A percentile compares a stretch with the other conserved stretches of the same genome.
Evolutionary conservation across 2,329 filamentous ascomycete genomes (phyloP).

Genomic region (Apiospora aurea): DNA sequence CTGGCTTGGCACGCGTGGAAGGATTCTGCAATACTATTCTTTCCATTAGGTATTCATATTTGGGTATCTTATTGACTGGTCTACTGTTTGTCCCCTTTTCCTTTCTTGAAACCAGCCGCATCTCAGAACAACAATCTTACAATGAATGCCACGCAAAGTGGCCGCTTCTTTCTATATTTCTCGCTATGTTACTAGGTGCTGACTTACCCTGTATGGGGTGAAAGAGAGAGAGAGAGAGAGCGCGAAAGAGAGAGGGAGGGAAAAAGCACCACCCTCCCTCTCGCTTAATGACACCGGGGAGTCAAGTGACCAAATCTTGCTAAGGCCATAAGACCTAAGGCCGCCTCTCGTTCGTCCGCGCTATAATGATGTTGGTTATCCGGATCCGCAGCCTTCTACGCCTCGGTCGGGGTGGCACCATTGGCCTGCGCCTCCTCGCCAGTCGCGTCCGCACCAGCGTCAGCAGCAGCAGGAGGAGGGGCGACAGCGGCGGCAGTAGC

Average conservation of each 20-base stretch:
- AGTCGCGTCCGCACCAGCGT: not conserved
- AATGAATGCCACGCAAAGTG: not conserved
- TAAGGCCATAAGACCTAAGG: not conserved
- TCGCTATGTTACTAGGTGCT: not conserved
- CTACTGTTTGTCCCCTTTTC: not conserved
- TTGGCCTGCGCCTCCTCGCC: constrained; percentile 18
- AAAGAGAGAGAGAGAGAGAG: too few species aligned
- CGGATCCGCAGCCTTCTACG: constrained; percentile 14
- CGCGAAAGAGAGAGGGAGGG: too few species aligned
- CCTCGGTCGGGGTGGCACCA: constrained; percentile 1
- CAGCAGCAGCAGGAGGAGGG: not conserved
- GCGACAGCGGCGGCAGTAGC: not conserved
- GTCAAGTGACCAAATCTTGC: not conserved
- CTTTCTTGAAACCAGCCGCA: not conserved
- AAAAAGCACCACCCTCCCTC: not conserved
- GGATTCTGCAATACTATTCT: not conserved
- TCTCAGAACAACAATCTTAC: not conserved
- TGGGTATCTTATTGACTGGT: constrained; percentile 19
- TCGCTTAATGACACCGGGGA: not conserved
- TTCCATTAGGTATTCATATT: not conserved
- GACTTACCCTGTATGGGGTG: not conserved
- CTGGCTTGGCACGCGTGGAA: not conserved
- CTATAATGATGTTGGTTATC: not conserved
- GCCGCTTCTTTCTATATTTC: not conserved
- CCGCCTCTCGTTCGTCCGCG: not conserved